phyloP scores from a whole-genome alignment of 2,329 filamentous ascomycete genomes.

The Cyphellophora attinorum region DNA sequence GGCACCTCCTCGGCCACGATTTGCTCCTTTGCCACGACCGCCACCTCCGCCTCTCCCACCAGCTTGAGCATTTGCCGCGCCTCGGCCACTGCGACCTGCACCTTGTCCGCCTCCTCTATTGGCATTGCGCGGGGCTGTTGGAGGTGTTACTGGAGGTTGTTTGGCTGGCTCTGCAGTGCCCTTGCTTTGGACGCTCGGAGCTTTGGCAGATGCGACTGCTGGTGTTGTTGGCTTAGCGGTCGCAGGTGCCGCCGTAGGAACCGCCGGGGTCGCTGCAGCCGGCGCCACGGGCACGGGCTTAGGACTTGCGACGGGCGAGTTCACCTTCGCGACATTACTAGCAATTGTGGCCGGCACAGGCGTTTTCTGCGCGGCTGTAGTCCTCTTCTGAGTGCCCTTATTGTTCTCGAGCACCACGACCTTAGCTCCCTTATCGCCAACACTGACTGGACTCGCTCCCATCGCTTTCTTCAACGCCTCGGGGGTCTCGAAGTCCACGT shows the following conservation, averaged over 20 bases:
- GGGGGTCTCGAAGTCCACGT: conserved; percentile 74
- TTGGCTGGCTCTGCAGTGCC: background rate
- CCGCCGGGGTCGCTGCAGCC: conserved; percentile 8
- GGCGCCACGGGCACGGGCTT: background rate
- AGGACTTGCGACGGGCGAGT: conserved; percentile 6
- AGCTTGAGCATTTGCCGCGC: conserved; percentile 15
- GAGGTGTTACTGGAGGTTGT: conserved; percentile 3
- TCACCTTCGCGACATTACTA: conserved; percentile 6
- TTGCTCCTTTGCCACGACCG: conserved; percentile 55
- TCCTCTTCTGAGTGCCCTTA: conserved; percentile 5
- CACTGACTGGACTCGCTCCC: conserved; percentile 66
- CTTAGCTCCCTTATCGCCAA: conserved; percentile 61
- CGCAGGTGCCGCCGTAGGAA: background rate
- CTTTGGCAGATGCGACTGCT: background rate
- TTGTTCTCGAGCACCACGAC: conserved; percentile 74
- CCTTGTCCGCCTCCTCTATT: conserved; percentile 6
- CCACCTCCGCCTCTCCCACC: conserved; percentile 11
- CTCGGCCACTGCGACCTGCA: conserved; percentile 5
- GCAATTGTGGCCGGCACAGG: conserved; percentile 2
- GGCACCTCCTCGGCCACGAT: conserved; percentile 60
- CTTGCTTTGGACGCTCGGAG: conserved; percentile 8
- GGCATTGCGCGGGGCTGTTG: conserved; percentile 8
- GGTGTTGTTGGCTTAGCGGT: conserved; percentile 9
- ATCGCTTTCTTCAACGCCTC: conserved; percentile 68
- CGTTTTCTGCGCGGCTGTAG: conserved; percentile 1